Conservation (phyloP, 1,284 basidiomycete genomes). For the Irpex rosettiformis region DNA sequence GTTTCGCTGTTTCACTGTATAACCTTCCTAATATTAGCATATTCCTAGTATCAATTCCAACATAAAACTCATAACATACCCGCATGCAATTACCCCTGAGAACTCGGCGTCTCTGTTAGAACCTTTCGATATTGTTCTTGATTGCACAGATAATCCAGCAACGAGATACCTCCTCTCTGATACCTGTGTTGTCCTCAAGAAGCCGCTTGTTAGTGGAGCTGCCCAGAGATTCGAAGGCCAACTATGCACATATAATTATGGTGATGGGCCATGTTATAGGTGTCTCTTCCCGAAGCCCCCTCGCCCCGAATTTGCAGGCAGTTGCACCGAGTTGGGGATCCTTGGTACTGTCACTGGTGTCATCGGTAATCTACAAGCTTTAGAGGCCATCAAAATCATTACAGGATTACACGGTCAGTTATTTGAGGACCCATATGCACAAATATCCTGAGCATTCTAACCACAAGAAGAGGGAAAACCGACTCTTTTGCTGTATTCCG, state of each 20-base stretch:
- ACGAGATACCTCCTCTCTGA: slow-evolving; percentile 97
- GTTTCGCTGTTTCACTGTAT: no score
- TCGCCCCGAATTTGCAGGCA: slow-evolving; percentile 58
- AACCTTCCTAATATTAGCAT: not conserved
- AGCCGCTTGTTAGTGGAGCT: slow-evolving; percentile 89
- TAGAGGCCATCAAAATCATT: slow-evolving; percentile 86
- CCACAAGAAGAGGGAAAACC: slow-evolving; percentile 49
- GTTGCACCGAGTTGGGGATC: slow-evolving; percentile 91
- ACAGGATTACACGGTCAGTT: slow-evolving; percentile 66
- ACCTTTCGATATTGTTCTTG: slow-evolving; percentile 78
- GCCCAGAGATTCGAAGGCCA: slow-evolving; percentile 93
- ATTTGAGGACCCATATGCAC: not conserved
- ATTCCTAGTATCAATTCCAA: slow-evolving; percentile 66
- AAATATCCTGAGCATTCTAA: not conserved
- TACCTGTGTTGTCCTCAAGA: slow-evolving; percentile 68
- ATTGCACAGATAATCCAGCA: slow-evolving; percentile 93
- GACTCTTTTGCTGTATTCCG: slow-evolving; percentile 69
- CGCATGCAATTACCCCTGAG: slow-evolving; percentile 48
- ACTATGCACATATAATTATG: slow-evolving; percentile 77
- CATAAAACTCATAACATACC: slow-evolving; percentile 51
- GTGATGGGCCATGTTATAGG: slow-evolving; percentile 86
- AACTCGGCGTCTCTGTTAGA: slow-evolving; percentile 64
- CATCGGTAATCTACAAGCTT: slow-evolving; percentile 89
- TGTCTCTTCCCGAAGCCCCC: slow-evolving; percentile 87
- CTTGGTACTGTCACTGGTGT: slow-evolving; percentile 86